phyloP scores from a whole-genome alignment of 2,329 filamentous ascomycete genomes.

The Colletotrichum tabaci region DNA sequence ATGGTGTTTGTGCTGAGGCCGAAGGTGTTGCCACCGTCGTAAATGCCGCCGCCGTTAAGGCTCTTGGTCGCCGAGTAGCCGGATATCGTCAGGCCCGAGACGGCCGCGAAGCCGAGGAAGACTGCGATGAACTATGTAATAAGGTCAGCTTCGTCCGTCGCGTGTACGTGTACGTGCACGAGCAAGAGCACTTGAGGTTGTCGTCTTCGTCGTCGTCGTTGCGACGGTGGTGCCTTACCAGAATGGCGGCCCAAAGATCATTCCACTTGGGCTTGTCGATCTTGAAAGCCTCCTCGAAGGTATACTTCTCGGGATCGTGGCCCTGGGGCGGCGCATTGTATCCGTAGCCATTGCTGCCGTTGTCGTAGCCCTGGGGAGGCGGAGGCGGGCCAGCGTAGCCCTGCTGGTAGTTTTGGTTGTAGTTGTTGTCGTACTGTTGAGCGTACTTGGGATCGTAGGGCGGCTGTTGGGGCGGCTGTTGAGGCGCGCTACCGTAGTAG shows the following conservation, averaged over 20 bases:
- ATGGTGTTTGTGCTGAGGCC: slow-evolving; percentile 86
- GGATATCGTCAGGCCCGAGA: slow-evolving; percentile 82
- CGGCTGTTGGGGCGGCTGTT: slow-evolving; percentile 44
- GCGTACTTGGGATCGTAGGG: slow-evolving; percentile 50
- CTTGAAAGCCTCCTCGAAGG: slow-evolving; percentile 87
- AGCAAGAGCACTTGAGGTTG: too few relatives aligned
- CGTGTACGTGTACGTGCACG: not conserved
- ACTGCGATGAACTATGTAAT: slow-evolving; percentile 74
- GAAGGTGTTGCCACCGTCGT: slow-evolving; percentile 76
- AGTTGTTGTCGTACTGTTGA: slow-evolving; percentile 45
- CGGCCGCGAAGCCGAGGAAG: slow-evolving; percentile 80
- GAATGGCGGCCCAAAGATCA: slow-evolving; percentile 88
- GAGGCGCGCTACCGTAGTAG: slow-evolving; percentile 41
- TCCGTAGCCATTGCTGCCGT: slow-evolving; percentile 50
- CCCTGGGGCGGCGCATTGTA: slow-evolving; percentile 54
- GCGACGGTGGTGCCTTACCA: slow-evolving; percentile 65
- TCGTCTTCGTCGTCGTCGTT: slow-evolving; percentile 27
- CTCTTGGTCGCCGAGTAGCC: slow-evolving; percentile 78
- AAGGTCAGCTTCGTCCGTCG: slow-evolving; percentile 26
- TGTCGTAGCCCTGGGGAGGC: slow-evolving; percentile 29
- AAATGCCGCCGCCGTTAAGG: slow-evolving; percentile 81
- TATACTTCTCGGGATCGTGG: slow-evolving; percentile 62
- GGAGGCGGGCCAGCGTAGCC: slow-evolving; percentile 43
- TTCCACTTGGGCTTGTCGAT: slow-evolving; percentile 89
- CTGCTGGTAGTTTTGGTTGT: slow-evolving; percentile 48